phyloP scores from a whole-genome alignment of 495 filamentous ascomycete species.

The Podospora anserina region DNA sequence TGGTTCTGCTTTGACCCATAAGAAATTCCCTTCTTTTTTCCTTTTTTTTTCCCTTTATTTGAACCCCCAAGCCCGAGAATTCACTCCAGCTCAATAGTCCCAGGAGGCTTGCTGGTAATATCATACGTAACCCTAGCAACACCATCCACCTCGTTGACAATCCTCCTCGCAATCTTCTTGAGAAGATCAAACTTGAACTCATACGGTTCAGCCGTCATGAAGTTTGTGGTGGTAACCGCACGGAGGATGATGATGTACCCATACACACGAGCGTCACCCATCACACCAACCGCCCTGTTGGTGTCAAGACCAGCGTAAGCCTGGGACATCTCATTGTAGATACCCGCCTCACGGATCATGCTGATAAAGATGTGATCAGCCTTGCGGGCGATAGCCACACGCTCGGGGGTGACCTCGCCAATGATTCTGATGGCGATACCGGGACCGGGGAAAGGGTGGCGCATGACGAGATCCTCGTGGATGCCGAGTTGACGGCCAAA shows the following conservation, averaged over 20 bases:
- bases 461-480: slow-evolving; percentile 25
- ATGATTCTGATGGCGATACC: slow-evolving; percentile 88
- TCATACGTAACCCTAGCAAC: slow-evolving; percentile 49
- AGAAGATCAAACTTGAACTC: slow-evolving; percentile 67
- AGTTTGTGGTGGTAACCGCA: slow-evolving; percentile 74
- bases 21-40: neutral
- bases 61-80: neutral
- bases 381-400: slow-evolving; percentile 73
- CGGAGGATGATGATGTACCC: slow-evolving; percentile 52
- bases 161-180: slow-evolving; percentile 63
- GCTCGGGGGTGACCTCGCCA: slow-evolving; percentile 79
- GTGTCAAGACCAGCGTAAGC: slow-evolving; percentile 80
- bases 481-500: slow-evolving; percentile 23
- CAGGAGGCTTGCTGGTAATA: slow-evolving; percentile 76
- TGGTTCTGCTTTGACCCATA: neutral
- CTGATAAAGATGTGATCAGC: slow-evolving; percentile 88
- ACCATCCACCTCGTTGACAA: slow-evolving; percentile 79
- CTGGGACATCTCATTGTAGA: slow-evolving; percentile 63
- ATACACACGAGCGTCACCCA: slow-evolving; percentile 49
- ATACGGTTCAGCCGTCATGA: slow-evolving; percentile 68
- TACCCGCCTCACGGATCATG: slow-evolving; percentile 76
- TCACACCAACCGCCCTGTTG: slow-evolving; percentile 67
- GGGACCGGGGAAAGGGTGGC: slow-evolving; percentile 72
- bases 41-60: neutral
- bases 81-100: slow-evolving; percentile 32